Conservation (phyloP, 257 asterid genomes). For the Linderniella brevidens region DNA sequence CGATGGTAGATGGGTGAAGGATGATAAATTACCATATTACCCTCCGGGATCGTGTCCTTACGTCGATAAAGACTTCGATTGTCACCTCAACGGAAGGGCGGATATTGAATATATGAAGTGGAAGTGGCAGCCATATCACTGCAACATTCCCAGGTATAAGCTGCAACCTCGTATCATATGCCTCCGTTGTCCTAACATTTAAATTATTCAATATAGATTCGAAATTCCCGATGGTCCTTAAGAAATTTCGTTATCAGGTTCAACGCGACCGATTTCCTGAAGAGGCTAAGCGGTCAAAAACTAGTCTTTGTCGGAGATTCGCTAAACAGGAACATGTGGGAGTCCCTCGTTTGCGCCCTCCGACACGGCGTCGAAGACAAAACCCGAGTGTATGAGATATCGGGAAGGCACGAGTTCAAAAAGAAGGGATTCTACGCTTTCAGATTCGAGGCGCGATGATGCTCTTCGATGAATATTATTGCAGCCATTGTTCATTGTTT, state of each 20-base stretch:
- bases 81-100: constrained; percentile 66
- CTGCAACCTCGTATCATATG: not conserved
- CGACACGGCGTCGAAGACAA: constrained; percentile 59
- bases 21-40: constrained; percentile 56
- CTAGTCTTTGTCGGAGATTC: constrained; percentile 87
- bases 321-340: constrained; percentile 95
- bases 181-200: not conserved
- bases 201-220: not conserved
- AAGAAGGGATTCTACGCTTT: constrained; percentile 86
- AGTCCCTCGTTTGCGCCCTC: constrained; percentile 79
- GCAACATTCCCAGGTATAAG: constrained; percentile 72
- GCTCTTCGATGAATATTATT: not conserved
- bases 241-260: no score
- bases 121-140: constrained; percentile 88
- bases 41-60: constrained; percentile 78
- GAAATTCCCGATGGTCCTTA: no score
- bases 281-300: constrained; percentile 63
- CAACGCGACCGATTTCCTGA: constrained; percentile 71
- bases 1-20: constrained; percentile 84
- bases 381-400: constrained; percentile 62
- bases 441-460: constrained; percentile 59
- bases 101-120: constrained; percentile 55
- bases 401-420: constrained; percentile 77
- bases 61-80: constrained; percentile 74
- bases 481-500: not conserved